These are phyloP conservation scores for Aspergillus avenaceus DNA, from an alignment of 495 filamentous ascomycete genomes.

Conservation along the genomic window DNA sequence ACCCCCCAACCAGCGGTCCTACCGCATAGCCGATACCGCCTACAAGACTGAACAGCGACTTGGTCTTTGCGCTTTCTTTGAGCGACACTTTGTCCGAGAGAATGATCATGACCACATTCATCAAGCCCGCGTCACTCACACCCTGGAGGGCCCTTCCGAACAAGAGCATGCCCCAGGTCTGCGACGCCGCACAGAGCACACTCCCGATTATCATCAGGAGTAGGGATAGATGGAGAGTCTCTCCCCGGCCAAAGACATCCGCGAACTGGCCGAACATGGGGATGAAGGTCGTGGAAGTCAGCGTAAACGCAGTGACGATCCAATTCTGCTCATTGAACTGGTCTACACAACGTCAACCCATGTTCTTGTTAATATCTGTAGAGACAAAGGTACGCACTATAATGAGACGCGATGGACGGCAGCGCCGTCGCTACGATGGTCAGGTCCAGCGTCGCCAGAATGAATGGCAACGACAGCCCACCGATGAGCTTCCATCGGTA, in stretches of 20 bases:
- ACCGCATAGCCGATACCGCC: constrained; percentile 47
- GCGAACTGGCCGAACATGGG: constrained; percentile 57
- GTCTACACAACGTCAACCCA: constrained; percentile 24
- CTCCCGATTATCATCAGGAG: constrained; percentile 48
- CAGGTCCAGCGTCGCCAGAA: constrained; percentile 49
- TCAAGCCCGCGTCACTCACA: constrained; percentile 48
- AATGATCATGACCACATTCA: constrained; percentile 50
- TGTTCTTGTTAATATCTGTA: not conserved
- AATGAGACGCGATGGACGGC: constrained; percentile 56
- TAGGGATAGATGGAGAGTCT: constrained; percentile 41
- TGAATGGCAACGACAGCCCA: constrained; percentile 50
- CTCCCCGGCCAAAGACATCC: constrained; percentile 55
- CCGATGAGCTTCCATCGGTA: constrained; percentile 53
- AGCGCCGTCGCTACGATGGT: constrained; percentile 59
- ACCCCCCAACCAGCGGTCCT: constrained; percentile 52
- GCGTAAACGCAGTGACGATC: constrained; percentile 59
- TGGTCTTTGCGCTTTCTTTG: constrained; percentile 54
- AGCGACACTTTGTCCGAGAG: constrained; percentile 54
- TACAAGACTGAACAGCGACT: constrained; percentile 50
- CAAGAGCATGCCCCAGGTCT: constrained; percentile 52
- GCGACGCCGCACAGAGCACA: constrained; percentile 48
- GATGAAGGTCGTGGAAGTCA: constrained; percentile 58
- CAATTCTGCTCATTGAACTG: constrained; percentile 55
- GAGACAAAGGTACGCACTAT: constrained; percentile 35
- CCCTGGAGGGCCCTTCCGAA: constrained; percentile 57